A percentile compares a stretch with the other conserved stretches of the same genome.
Evolutionary conservation across 2,329 filamentous ascomycete genomes (phyloP).

Genomic region (Cordyceps militaris): DNA sequence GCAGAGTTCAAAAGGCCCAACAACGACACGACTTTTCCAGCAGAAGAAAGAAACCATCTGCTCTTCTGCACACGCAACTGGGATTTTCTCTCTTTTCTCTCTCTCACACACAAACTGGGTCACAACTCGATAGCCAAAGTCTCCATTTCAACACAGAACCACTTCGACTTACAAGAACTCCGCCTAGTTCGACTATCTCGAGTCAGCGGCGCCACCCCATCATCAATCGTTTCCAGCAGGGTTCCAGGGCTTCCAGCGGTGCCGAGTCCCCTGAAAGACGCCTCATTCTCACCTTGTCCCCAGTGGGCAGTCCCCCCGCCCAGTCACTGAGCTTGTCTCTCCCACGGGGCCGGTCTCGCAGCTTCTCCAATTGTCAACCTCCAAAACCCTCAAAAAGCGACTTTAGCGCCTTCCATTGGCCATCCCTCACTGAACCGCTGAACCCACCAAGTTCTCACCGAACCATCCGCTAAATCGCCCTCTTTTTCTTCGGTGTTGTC

Average conservation of each 20-base stretch:
- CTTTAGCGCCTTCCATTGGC: background rate
- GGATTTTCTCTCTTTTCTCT: background rate
- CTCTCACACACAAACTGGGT: background rate
- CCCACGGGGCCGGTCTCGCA: constrained; percentile 9
- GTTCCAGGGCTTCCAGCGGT: too few species aligned
- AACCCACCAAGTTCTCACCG: background rate
- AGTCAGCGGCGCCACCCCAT: background rate
- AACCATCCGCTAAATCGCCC: background rate
- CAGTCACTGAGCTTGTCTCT: background rate
- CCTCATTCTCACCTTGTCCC: background rate
- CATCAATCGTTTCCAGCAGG: background rate
- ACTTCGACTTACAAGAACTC: background rate
- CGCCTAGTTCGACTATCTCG: background rate
- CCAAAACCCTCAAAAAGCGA: background rate
- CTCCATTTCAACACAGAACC: background rate
- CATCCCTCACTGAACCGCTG: background rate
- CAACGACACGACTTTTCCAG: background rate
- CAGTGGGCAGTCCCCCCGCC: background rate
- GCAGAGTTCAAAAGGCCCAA: background rate
- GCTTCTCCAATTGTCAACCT: background rate
- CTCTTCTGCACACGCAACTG: too few species aligned
- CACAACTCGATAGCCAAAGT: background rate
- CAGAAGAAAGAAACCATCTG: background rate
- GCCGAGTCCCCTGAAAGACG: background rate
- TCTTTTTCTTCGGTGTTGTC: background rate